A percentile compares a stretch with the other conserved stretches of the same genome.
phyloP scores from a whole-genome alignment of 129 eudicot species.

The Helichrysum umbraculigerum region DNA sequence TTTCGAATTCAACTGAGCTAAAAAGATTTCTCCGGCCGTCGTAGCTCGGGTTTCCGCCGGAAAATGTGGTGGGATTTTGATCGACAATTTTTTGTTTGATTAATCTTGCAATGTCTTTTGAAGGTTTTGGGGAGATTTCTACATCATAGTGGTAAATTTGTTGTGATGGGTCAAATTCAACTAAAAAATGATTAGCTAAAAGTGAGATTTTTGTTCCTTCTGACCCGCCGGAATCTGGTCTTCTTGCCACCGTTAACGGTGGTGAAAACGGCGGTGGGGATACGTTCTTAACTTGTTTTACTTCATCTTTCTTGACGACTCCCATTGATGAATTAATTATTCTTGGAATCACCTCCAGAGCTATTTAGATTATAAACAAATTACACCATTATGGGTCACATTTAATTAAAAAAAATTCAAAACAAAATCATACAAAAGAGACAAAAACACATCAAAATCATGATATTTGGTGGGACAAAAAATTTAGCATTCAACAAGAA shows the following conservation, averaged over 20 bases:
- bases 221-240: conserved; percentile 89
- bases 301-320: conserved; percentile 47
- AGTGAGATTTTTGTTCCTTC: conserved; percentile 77
- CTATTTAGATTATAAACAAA: conserved; percentile 38
- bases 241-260: conserved; percentile 58
- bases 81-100: conserved; percentile 60
- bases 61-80: conserved; percentile 49
- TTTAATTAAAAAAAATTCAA: background rate
- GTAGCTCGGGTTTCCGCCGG: conserved; percentile 69
- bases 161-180: conserved; percentile 58
- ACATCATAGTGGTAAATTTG: conserved; percentile 78
- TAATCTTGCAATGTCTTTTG: conserved; percentile 68
- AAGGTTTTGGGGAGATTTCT: conserved; percentile 76
- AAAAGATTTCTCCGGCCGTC: conserved; percentile 88
- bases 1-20: conserved; percentile 65
- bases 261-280: conserved; percentile 21
- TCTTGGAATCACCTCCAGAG: conserved; percentile 38
- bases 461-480: background rate
- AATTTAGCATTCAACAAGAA: conserved; percentile 8
- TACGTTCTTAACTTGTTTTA: conserved; percentile 26
- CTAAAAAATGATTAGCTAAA: conserved; percentile 87
- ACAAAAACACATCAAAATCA: background rate
- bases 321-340: conserved; percentile 36
- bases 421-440: background rate
- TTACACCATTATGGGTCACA: conserved; percentile 11